A percentile compares a stretch with the other conserved stretches of the same genome.
Conservation (phyloP, 441 rosid genomes). For the Populus hybrid region DNA sequence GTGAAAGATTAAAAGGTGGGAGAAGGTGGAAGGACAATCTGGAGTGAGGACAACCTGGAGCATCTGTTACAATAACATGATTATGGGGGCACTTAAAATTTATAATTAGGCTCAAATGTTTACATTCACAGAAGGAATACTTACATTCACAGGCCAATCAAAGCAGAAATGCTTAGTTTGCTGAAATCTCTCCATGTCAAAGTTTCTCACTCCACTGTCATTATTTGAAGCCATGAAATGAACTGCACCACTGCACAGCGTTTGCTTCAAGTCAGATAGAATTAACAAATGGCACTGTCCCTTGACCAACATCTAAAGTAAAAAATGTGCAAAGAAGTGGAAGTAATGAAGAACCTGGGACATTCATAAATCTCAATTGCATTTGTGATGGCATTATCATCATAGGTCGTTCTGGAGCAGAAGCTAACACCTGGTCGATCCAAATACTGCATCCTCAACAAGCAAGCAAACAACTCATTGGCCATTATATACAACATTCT, state of each 20-base stretch:
- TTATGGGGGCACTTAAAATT: background rate
- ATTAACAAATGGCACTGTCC: background rate
- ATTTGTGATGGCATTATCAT: conserved; percentile 90
- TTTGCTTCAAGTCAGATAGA: background rate
- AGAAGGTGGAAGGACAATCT: background rate
- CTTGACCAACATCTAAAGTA: background rate
- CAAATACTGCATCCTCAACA: conserved; percentile 46
- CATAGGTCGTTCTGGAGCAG: conserved; percentile 80
- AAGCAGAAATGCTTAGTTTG: conserved; percentile 57
- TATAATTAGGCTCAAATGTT: background rate
- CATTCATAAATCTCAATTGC: conserved; percentile 78
- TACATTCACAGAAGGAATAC: conserved; percentile 24
- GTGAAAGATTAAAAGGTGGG: background rate
- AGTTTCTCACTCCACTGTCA: conserved; percentile 73
- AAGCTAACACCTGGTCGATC: conserved; percentile 88
- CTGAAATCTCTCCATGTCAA: conserved; percentile 77
- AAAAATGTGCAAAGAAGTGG: conserved; percentile 3
- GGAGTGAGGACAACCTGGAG: background rate
- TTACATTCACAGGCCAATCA: conserved; percentile 85
- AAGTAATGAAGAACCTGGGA: conserved; percentile 47
- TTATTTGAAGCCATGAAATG: conserved; percentile 83
- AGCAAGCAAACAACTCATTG: background rate
- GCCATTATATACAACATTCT: conserved; percentile 1
- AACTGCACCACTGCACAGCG: conserved; percentile 54
- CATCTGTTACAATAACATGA: too few species aligned